phyloP scores from a whole-genome alignment of 148 eudicot species.

The Amaranthus cruentus region DNA sequence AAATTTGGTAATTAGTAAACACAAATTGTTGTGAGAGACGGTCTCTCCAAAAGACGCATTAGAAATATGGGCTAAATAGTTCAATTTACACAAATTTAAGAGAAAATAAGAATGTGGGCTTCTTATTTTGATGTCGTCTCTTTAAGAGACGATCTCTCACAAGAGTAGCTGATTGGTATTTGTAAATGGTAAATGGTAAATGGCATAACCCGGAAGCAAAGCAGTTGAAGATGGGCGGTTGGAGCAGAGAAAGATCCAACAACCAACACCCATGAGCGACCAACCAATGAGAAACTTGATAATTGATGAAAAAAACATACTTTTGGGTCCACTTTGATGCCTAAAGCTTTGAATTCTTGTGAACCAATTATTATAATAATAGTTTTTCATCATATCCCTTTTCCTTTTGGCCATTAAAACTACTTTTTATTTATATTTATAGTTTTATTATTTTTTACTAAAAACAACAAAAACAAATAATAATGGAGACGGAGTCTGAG shows the following conservation, averaged over 20 bases:
- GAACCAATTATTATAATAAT: background rate
- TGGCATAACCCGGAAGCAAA: slow-evolving; percentile 9
- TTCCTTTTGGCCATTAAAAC: too few relatives aligned
- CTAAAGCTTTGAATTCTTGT: background rate
- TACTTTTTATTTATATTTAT: too few relatives aligned
- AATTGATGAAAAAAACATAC: background rate
- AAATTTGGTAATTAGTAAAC: too few relatives aligned
- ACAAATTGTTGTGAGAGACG: too few relatives aligned
- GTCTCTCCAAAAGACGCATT: too few relatives aligned
- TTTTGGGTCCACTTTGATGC: background rate
- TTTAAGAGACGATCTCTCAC: too few relatives aligned
- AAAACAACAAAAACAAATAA: background rate
- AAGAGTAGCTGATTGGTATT: too few relatives aligned
- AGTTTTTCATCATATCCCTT: background rate
- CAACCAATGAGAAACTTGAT: background rate
- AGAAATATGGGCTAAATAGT: too few relatives aligned
- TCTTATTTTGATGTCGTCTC: too few relatives aligned
- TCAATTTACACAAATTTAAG: too few relatives aligned
- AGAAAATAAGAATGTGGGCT: too few relatives aligned
- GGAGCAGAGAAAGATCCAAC: background rate
- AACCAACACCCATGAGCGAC: background rate
- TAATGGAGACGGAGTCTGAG: slow-evolving; percentile 30
- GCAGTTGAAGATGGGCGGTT: background rate
- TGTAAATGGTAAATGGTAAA: background rate
- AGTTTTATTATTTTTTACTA: background rate